Percentiles rank a stretch among this genome's conserved stretches.
Evolutionary conservation across 2,329 filamentous ascomycete species (phyloP).

Genomic region (Gaeumannomyces sp.): DNA sequence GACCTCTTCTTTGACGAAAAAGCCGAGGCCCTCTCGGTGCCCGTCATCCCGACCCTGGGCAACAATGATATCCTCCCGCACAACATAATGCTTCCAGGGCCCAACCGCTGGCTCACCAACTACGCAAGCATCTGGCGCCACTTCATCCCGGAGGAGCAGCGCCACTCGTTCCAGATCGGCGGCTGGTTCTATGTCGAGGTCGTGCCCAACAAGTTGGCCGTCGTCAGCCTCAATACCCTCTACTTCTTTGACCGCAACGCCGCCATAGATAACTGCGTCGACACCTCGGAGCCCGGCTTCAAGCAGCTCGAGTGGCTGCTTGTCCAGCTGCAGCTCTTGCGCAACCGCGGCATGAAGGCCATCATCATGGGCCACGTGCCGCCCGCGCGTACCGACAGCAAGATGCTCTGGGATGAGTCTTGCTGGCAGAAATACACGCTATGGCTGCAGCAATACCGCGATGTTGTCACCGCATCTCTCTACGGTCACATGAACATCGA

Average conservation of each 20-base stretch:
- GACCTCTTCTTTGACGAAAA: conserved; percentile 60
- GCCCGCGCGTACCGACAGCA: conserved; percentile 77
- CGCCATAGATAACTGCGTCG: conserved; percentile 83
- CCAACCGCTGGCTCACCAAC: conserved; percentile 75
- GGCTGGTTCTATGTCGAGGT: conserved; percentile 96
- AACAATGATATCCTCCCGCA: conserved; percentile 98
- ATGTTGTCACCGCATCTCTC: conserved; percentile 72
- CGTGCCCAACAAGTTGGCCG: conserved; percentile 75
- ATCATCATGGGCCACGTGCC: conserved; percentile 94
- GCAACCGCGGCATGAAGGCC: conserved; percentile 82
- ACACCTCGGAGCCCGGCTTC: conserved; percentile 77
- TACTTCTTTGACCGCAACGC: conserved; percentile 94
- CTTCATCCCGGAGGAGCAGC: conserved; percentile 89
- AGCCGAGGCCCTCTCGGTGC: conserved; percentile 59
- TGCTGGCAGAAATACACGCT: conserved; percentile 98
- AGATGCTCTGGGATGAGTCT: conserved; percentile 88
- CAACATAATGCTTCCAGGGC: conserved; percentile 82
- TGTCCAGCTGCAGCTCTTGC: conserved; percentile 77
- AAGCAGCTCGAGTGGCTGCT: conserved; percentile 95
- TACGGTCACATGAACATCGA: conserved; percentile 99
- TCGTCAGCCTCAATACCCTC: conserved; percentile 92
- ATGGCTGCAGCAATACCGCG: conserved; percentile 85
- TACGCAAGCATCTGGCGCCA: conserved; percentile 74
- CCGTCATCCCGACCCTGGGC: conserved; percentile 83
- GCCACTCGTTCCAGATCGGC: conserved; percentile 83